These are phyloP conservation scores for Echinochloa phyllopogon DNA, from an alignment of 176 grass and related monocot species.

Conservation along the genomic window DNA sequence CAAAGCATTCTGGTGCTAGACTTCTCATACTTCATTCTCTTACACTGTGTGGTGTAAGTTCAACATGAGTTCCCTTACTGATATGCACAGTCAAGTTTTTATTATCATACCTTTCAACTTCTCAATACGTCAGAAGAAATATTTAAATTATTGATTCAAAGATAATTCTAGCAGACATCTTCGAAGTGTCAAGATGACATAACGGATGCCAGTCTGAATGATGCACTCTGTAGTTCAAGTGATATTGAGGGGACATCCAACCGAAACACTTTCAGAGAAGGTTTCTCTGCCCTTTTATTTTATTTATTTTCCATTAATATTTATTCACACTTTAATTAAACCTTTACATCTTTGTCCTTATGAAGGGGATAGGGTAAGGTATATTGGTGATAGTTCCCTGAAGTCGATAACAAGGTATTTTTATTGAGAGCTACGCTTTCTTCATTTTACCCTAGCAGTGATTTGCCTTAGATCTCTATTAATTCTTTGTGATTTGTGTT, in stretches of 20 bases:
- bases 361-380: conserved; percentile 69
- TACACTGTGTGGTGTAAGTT: conserved; percentile 64
- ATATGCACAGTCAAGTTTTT: not conserved
- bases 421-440: not conserved
- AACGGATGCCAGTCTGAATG: conserved; percentile 36
- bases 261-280: conserved; percentile 69
- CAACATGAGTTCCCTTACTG: conserved; percentile 16
- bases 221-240: conserved; percentile 50
- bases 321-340: conserved; percentile 11
- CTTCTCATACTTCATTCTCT: conserved; percentile 79
- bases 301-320: not conserved
- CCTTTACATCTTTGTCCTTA: conserved; percentile 20
- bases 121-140: conserved; percentile 20
- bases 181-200: conserved; percentile 41
- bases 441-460: not conserved
- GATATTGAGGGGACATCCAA: conserved; percentile 61
- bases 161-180: conserved; percentile 38
- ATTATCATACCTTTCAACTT: not conserved
- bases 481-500: not conserved
- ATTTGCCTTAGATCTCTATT: not conserved
- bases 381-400: conserved; percentile 23
- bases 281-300: conserved; percentile 32
- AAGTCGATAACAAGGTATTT: conserved; percentile 35
- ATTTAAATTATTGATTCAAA: not conserved
- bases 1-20: conserved; percentile 71